These are phyloP conservation scores for Talaromyces proteolyticus DNA, from an alignment of 495 filamentous ascomycete species.

Conservation along the genomic window DNA sequence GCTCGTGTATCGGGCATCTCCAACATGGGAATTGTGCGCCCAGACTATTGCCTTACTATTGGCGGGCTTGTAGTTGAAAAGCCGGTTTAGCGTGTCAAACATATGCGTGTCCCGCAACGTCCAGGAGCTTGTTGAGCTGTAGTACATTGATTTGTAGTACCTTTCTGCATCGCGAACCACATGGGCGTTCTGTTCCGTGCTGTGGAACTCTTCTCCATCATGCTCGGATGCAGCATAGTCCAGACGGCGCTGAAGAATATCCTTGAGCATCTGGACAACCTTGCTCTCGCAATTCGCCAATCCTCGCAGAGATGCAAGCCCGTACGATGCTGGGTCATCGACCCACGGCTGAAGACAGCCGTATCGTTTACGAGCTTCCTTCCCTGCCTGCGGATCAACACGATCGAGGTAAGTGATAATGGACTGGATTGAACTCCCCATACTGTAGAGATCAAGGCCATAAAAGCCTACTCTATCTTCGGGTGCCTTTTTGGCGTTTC, in stretches of 20 bases:
- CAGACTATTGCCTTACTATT: constrained; percentile 48
- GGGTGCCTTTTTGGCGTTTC: constrained; percentile 27
- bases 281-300: constrained; percentile 43
- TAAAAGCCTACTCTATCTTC: constrained; percentile 43
- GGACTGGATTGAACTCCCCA: constrained; percentile 44
- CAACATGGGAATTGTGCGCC: constrained; percentile 57
- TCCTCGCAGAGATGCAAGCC: constrained; percentile 36
- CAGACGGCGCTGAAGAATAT: constrained; percentile 37
- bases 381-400: constrained; percentile 39
- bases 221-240: constrained; percentile 28
- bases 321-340: constrained; percentile 47
- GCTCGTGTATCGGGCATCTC: constrained; percentile 51
- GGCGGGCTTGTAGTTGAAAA: constrained; percentile 34
- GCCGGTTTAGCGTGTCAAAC: constrained; percentile 46
- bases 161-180: constrained; percentile 49
- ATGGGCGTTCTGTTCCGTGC: constrained; percentile 49
- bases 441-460: constrained; percentile 50
- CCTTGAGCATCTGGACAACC: constrained; percentile 40
- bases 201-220: constrained; percentile 48
- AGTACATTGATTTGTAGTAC: constrained; percentile 57
- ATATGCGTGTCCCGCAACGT: constrained; percentile 54
- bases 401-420: constrained; percentile 48
- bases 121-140: constrained; percentile 49
- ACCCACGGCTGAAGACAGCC: constrained; percentile 44
- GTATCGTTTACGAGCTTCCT: constrained; percentile 40